These are phyloP conservation scores for Verbascum thapsus DNA, from an alignment of 257 asterid species.

Conservation along the genomic window DNA sequence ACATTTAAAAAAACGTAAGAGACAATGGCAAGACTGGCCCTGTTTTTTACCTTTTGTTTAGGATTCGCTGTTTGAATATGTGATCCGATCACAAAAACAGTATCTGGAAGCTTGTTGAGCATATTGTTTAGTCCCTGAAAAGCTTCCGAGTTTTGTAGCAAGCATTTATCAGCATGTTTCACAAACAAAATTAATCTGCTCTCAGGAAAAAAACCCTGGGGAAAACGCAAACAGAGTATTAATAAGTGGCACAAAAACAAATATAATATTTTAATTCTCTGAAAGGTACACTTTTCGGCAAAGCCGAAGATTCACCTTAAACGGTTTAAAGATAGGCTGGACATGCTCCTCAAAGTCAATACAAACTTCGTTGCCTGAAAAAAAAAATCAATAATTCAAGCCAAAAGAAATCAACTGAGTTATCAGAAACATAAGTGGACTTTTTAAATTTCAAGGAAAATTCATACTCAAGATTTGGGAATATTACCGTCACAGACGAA, in stretches of 20 bases:
- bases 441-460: not conserved
- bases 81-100: slow-evolving; percentile 21
- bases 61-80: slow-evolving; percentile 6
- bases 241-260: not conserved
- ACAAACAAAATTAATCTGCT: slow-evolving; percentile 5
- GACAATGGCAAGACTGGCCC: not conserved
- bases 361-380: slow-evolving; percentile 21
- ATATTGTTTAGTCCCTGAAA: not conserved
- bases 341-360: slow-evolving; percentile 21
- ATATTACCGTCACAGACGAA: slow-evolving; percentile 12
- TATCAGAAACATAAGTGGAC: not conserved
- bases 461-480: not conserved
- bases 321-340: not conserved
- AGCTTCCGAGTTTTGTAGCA: not conserved
- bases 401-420: not conserved
- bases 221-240: slow-evolving; percentile 3
- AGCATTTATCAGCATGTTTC: slow-evolving; percentile 15
- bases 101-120: slow-evolving; percentile 16
- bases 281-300: not conserved
- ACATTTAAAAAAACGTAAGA: not conserved
- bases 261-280: not conserved
- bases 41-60: slow-evolving; percentile 1
- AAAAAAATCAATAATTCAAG: not conserved
- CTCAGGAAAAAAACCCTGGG: slow-evolving; percentile 8
- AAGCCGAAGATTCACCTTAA: slow-evolving; percentile 1